Evolutionary conservation across 768 basidiomycete genomes (phyloP).

Genomic region (Boletus barrowsii): DNA sequence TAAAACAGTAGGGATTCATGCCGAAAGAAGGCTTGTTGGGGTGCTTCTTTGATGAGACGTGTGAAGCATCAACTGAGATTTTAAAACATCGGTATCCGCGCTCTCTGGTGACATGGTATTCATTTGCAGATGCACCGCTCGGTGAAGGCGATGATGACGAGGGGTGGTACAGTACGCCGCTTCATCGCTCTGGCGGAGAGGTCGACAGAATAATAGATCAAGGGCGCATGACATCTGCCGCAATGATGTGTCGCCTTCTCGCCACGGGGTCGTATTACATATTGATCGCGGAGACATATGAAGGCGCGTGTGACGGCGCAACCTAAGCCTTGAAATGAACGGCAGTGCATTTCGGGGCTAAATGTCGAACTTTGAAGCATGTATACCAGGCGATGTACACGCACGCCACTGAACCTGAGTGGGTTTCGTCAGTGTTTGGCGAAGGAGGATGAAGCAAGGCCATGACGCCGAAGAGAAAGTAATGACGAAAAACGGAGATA

Average conservation of each 20-base stretch:
- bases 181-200: constrained; percentile 22
- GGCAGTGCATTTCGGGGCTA: constrained; percentile 17
- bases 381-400: constrained; percentile 20
- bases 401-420: constrained; percentile 18
- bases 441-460: constrained; percentile 23
- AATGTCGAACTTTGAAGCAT: constrained; percentile 15
- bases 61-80: constrained; percentile 13
- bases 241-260: constrained; percentile 20
- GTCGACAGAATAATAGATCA: constrained; percentile 22
- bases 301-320: constrained; percentile 23
- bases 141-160: constrained; percentile 25
- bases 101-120: constrained; percentile 18
- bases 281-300: constrained; percentile 25
- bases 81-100: constrained; percentile 19
- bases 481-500: constrained; percentile 6
- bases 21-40: constrained; percentile 13
- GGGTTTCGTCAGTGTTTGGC: constrained; percentile 15
- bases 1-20: constrained; percentile 17
- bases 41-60: constrained; percentile 21
- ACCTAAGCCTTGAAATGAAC: constrained; percentile 6
- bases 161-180: constrained; percentile 19
- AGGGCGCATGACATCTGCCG: constrained; percentile 18
- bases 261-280: constrained; percentile 29
- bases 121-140: constrained; percentile 21
- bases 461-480: constrained; percentile 8